Evolutionary conservation across 2,329 filamentous ascomycete species (phyloP).

Genomic region (Fusarium veterinarium): DNA sequence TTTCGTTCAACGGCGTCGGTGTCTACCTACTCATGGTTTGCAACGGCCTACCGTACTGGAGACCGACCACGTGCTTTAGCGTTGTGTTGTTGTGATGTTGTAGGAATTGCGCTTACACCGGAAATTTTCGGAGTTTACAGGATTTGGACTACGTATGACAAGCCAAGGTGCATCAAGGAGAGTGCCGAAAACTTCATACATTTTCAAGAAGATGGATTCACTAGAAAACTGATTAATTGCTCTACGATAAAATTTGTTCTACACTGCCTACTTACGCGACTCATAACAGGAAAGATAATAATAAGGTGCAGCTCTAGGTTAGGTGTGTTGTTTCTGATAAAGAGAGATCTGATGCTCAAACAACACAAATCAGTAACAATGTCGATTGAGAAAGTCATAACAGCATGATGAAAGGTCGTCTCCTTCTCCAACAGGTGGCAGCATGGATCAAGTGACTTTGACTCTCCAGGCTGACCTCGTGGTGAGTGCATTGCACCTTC

Average conservation of each 20-base stretch:
- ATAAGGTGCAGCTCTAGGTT: not conserved
- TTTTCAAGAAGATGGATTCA: not conserved
- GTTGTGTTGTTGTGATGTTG: slow-evolving; percentile 1
- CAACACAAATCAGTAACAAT: not conserved
- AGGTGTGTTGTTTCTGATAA: not conserved
- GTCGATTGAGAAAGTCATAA: not conserved
- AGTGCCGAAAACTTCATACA: not conserved
- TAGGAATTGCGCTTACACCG: slow-evolving; percentile 1
- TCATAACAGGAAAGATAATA: not conserved
- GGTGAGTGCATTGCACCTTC: not conserved
- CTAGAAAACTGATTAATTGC: not conserved
- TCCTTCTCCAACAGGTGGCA: not conserved
- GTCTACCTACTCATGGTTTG: slow-evolving; percentile 10
- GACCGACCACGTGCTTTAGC: slow-evolving; percentile 30
- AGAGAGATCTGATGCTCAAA: not conserved
- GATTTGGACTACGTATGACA: not conserved
- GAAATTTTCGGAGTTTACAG: slow-evolving; percentile 22
- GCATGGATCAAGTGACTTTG: not conserved
- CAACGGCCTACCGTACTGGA: slow-evolving; percentile 4
- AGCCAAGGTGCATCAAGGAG: not conserved
- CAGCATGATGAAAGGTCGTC: not conserved
- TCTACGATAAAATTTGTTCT: not conserved
- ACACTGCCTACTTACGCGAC: too few species aligned
- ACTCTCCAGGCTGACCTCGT: too few species aligned
- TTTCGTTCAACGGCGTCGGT: slow-evolving; percentile 4